Evolutionary conservation across 2,329 filamentous ascomycete genomes (phyloP), one percentile per base, ranked within the genome.

Genomic region (Sclerotinia glacialis): DNA sequence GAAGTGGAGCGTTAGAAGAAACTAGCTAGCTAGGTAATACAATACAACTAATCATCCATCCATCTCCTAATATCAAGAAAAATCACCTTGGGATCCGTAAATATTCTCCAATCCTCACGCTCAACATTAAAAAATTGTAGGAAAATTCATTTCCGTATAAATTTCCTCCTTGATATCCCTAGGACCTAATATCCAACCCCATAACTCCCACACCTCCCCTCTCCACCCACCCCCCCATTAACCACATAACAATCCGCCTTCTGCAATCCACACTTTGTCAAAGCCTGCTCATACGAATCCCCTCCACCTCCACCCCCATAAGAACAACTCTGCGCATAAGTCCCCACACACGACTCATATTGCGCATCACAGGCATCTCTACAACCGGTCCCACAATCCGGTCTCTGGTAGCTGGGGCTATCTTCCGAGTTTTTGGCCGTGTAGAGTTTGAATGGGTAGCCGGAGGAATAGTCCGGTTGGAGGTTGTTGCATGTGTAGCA

Each of bases 401-500:
- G 67, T 68, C 80, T 78, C 16, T 74, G 67, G 74, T 83, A 86
- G 26, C 78, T 77, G 23, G 76, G 76, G 77, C 83, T 85, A 28
- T 78, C 77, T 65, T 67, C 69, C 68, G 77, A 79, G 70, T 83
- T 77, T 54, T 77, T 70, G 61, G 80, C 74, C 16, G 73, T 81
- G 78, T 85, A 86, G 49, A 83, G 76, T 78, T 86, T 86, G 78
- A 83, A 84, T 23, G 79, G 78, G 70, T 80, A 80, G 18, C 73
- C 73, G 11, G 70, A 31, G 37, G 71, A 69, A 70, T 78, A 82
- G 69, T 84, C 81, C 9, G 68, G 66, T 67, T 77, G 73, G 50
- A 81, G 70, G 70, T 86, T 83, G 75, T 85, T 86, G 79, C 84
- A 86, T 31, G 80, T 81, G 42, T 86, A 79, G 65, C 83, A 75